Percentiles rank a stretch among this genome's conserved stretches.
Evolutionary conservation across 495 filamentous ascomycete species (phyloP).

Genomic region (Penicillium egyptiacum): DNA sequence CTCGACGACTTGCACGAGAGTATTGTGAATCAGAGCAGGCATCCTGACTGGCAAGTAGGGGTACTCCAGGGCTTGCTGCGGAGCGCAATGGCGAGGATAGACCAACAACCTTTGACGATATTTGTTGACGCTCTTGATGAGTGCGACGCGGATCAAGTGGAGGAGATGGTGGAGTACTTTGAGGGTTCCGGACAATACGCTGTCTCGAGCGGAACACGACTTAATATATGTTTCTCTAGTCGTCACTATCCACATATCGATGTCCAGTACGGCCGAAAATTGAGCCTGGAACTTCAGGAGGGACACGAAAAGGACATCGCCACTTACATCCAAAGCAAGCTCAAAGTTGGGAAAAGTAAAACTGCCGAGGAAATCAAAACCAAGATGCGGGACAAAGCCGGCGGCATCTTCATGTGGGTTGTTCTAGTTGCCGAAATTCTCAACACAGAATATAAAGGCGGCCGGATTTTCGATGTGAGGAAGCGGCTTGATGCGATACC

Average conservation of each 20-base stretch:
- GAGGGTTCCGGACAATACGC: constrained; percentile 31
- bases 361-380: constrained; percentile 16
- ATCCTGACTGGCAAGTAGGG: constrained; percentile 17
- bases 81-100: constrained; percentile 23
- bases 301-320: constrained; percentile 32
- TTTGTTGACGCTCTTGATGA: constrained; percentile 48
- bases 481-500: constrained; percentile 38
- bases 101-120: constrained; percentile 25
- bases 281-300: constrained; percentile 30
- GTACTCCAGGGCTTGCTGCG: constrained; percentile 21
- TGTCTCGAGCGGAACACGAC: constrained; percentile 8
- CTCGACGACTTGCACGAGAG: constrained; percentile 23
- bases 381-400: constrained; percentile 39
- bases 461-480: constrained; percentile 19
- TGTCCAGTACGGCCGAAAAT: constrained; percentile 30
- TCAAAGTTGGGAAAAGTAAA: constrained; percentile 19
- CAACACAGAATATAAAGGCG: constrained; percentile 37
- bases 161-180: constrained; percentile 43
- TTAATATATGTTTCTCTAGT: constrained; percentile 49
- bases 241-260: constrained; percentile 51
- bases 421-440: constrained; percentile 47
- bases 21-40: constrained; percentile 2
- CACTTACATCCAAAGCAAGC: constrained; percentile 23
- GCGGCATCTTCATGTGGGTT: constrained; percentile 52
- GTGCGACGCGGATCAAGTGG: constrained; percentile 36